Conservation (phyloP, 805 yeast species). For the Clavispora santaluciae region DNA sequence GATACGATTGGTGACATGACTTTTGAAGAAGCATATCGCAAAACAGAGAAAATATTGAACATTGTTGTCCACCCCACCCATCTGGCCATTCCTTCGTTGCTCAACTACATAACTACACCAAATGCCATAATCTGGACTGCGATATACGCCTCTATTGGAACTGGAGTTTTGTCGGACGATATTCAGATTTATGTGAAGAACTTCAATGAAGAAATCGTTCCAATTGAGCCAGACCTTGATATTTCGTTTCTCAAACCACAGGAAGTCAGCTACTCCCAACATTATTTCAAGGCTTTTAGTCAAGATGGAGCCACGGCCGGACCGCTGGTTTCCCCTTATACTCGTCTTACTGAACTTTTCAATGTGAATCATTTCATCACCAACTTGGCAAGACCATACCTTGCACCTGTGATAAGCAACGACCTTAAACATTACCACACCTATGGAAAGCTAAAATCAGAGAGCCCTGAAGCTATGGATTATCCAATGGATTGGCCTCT, state of each 20-base stretch:
- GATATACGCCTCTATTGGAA: slow-evolving; percentile 76
- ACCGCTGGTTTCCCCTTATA: slow-evolving; percentile 58
- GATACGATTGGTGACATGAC: slow-evolving; percentile 77
- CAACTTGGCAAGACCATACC: slow-evolving; percentile 87
- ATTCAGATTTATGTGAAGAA: slow-evolving; percentile 57
- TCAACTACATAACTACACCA: slow-evolving; percentile 91
- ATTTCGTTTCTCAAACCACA: slow-evolving; percentile 40
- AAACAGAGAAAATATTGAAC: slow-evolving; percentile 74
- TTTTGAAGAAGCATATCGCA: slow-evolving; percentile 86
- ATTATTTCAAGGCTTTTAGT: slow-evolving; percentile 26
- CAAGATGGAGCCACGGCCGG: slow-evolving; percentile 13
- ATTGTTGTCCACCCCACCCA: slow-evolving; percentile 81
- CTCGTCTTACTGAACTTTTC: slow-evolving; percentile 83
- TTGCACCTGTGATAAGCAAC: slow-evolving; percentile 82
- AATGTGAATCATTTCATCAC: slow-evolving; percentile 92
- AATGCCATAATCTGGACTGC: slow-evolving; percentile 83
- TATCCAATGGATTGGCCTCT: not conserved
- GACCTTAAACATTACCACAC: slow-evolving; percentile 68
- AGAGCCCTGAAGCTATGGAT: not conserved
- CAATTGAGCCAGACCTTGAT: slow-evolving; percentile 39
- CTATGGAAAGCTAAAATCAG: slow-evolving; percentile 25
- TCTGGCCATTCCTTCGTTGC: slow-evolving; percentile 60
- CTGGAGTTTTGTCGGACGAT: slow-evolving; percentile 57
- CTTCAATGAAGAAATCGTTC: slow-evolving; percentile 57
- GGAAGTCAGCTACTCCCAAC: slow-evolving; percentile 44